Conservation (phyloP, 2,329 filamentous ascomycete species). For the Ophiostoma himal-ulmi region DNA sequence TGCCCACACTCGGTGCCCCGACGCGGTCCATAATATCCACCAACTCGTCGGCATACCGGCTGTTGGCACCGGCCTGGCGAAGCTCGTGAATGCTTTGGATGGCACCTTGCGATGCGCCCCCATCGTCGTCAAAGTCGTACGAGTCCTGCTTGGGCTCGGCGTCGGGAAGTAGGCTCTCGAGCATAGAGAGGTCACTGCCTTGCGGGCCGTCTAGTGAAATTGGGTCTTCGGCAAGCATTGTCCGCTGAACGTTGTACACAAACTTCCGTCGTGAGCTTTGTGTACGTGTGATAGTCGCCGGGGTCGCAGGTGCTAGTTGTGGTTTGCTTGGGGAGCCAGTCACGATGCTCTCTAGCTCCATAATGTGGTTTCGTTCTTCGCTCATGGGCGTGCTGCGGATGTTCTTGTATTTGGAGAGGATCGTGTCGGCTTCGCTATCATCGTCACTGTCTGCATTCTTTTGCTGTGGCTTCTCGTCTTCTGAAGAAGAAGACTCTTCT, state of each 20-base stretch:
- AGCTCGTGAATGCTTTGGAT: constrained; percentile 61
- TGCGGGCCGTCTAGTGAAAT: constrained; percentile 23
- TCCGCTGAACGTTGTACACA: constrained; percentile 37
- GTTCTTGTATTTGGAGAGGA: constrained; percentile 16
- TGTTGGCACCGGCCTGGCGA: constrained; percentile 60
- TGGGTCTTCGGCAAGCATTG: constrained; percentile 35
- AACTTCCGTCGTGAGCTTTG: constrained; percentile 31
- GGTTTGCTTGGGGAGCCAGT: constrained; percentile 23
- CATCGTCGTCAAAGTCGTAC: constrained; percentile 41
- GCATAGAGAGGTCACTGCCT: constrained; percentile 27
- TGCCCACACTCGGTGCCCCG: constrained; percentile 41
- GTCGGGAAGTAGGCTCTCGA: constrained; percentile 29
- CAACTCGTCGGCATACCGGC: constrained; percentile 59
- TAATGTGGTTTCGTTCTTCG: constrained; percentile 17
- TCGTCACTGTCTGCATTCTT: constrained; percentile 17
- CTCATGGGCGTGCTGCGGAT: constrained; percentile 20
- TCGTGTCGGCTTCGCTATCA: constrained; percentile 21
- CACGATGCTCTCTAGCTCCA: constrained; percentile 25
- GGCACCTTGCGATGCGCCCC: constrained; percentile 42
- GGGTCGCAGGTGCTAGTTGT: constrained; percentile 23
- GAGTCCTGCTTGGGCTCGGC: constrained; percentile 26
- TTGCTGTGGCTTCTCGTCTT: constrained; percentile 11
- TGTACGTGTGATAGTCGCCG: constrained; percentile 22
- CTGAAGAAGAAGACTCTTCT: constrained; percentile 30
- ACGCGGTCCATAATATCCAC: constrained; percentile 59